phyloP scores from a whole-genome alignment of 257 asterid genomes.

The Jacaranda mimosifolia region DNA sequence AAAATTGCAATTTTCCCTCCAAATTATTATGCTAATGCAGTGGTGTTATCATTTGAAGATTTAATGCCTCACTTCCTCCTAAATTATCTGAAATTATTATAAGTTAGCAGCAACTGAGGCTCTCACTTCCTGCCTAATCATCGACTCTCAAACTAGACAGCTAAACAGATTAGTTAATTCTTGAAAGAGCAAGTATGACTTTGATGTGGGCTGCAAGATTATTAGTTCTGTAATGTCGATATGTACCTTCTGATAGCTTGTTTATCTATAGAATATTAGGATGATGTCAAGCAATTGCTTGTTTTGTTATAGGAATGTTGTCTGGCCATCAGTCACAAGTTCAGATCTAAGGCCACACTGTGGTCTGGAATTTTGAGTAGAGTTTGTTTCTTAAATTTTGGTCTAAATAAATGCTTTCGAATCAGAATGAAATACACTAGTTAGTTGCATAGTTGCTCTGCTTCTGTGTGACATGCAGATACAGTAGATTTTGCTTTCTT shows the following conservation, averaged over 20 bases:
- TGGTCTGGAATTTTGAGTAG: background rate
- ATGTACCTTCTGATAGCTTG: background rate
- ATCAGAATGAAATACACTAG: background rate
- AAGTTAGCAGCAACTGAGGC: too few relatives aligned
- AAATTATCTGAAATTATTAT: too few relatives aligned
- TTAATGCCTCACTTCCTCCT: too few relatives aligned
- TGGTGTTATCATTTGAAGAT: too few relatives aligned
- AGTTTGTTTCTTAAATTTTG: conserved; percentile 13
- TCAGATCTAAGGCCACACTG: background rate
- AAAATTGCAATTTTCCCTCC: too few relatives aligned
- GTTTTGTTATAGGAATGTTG: background rate
- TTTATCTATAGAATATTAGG: background rate
- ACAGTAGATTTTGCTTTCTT: background rate
- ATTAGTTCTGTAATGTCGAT: conserved; percentile 8
- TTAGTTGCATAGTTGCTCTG: background rate
- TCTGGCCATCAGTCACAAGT: background rate
- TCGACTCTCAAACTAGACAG: too few relatives aligned
- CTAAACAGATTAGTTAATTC: background rate
- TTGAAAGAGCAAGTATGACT: background rate
- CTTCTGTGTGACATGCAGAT: background rate
- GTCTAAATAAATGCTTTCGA: background rate
- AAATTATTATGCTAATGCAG: too few relatives aligned
- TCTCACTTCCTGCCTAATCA: too few relatives aligned
- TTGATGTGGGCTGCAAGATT: conserved; percentile 18
- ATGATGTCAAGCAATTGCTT: background rate